These are phyloP conservation scores for Lipomyces mesembrius DNA, from an alignment of 805 yeast genomes.

Conservation along the genomic window DNA sequence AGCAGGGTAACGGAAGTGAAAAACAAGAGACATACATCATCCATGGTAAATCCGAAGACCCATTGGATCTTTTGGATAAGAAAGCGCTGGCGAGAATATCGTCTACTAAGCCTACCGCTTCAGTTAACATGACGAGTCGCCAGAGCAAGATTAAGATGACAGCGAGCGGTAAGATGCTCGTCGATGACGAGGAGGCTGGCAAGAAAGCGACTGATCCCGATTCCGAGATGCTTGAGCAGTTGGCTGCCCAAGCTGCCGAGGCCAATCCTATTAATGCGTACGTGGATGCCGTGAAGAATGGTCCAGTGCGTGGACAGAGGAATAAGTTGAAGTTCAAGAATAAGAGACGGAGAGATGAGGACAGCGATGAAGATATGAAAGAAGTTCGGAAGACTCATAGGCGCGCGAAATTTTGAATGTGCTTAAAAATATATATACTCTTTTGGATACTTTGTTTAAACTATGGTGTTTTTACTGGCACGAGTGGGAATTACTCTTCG, in stretches of 20 bases:
- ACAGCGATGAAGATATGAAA: slow-evolving; percentile 43
- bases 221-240: slow-evolving; percentile 50
- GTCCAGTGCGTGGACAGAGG: slow-evolving; percentile 91
- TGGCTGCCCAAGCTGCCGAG: slow-evolving; percentile 47
- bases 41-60: slow-evolving; percentile 64
- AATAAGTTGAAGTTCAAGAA: slow-evolving; percentile 86
- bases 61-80: slow-evolving; percentile 86
- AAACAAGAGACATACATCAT: slow-evolving; percentile 65
- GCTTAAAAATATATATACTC: background rate
- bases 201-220: slow-evolving; percentile 40
- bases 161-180: slow-evolving; percentile 70
- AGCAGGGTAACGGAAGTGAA: slow-evolving; percentile 33
- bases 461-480: too few relatives aligned
- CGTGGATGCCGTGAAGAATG: slow-evolving; percentile 89
- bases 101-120: slow-evolving; percentile 76
- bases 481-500: background rate
- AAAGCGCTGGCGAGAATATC: slow-evolving; percentile 86
- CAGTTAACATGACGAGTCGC: slow-evolving; percentile 44
- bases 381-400: slow-evolving; percentile 14
- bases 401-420: slow-evolving; percentile 18
- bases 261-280: slow-evolving; percentile 82
- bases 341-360: slow-evolving; percentile 56
- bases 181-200: slow-evolving; percentile 49
- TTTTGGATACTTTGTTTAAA: background rate
- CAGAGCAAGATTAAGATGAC: slow-evolving; percentile 50